Conservation (phyloP, 306 rosid species). For the Inga oerstediana region DNA sequence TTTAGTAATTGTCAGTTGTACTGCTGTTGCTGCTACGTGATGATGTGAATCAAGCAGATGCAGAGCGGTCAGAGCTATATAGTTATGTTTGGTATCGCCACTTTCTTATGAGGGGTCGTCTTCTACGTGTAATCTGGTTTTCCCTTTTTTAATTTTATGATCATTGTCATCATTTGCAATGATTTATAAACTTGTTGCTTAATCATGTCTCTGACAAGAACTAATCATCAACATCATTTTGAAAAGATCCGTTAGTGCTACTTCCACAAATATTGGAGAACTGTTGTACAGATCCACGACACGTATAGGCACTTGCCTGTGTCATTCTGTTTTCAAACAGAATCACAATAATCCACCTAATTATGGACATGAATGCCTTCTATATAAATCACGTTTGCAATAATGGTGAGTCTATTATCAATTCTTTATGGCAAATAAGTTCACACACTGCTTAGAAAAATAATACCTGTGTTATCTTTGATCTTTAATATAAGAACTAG, state of each 20-base stretch:
- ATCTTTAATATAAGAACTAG: too few species aligned
- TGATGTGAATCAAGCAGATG: background rate
- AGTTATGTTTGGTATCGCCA: background rate
- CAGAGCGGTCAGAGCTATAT: background rate
- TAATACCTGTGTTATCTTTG: too few species aligned
- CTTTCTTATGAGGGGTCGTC: slow-evolving; percentile 33
- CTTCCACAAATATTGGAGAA: background rate
- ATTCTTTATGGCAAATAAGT: background rate
- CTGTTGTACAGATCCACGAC: background rate
- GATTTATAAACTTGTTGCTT: slow-evolving; percentile 26
- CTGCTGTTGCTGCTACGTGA: background rate
- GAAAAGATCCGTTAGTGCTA: background rate
- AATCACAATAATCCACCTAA: background rate
- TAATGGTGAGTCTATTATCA: background rate
- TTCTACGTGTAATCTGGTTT: slow-evolving; percentile 20
- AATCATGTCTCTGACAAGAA: slow-evolving; percentile 15
- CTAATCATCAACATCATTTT: background rate
- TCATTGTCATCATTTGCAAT: slow-evolving; percentile 34
- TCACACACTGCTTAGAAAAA: too few species aligned
- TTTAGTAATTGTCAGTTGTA: slow-evolving; percentile 1
- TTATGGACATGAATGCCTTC: background rate
- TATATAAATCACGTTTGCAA: background rate
- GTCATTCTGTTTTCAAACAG: background rate
- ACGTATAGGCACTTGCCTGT: background rate
- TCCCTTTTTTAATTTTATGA: slow-evolving; percentile 17